phyloP scores from a whole-genome alignment of 2,329 filamentous ascomycete species.

The Taxawa tesnikishii region DNA sequence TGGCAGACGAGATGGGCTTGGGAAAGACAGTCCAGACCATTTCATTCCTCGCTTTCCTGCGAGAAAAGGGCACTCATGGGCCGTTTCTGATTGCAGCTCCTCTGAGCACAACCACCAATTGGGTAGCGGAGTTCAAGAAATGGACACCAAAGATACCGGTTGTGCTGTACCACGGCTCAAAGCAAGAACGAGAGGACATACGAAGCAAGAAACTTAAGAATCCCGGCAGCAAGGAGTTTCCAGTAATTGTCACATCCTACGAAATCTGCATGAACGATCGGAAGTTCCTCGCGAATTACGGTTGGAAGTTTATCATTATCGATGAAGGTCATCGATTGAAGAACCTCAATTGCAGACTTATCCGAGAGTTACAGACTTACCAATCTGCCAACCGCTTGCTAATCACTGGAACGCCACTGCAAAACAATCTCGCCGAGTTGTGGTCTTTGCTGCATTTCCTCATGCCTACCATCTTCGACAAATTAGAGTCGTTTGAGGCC shows the following conservation, averaged over 20 bases:
- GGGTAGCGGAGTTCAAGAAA: constrained; percentile 84
- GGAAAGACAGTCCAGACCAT: constrained; percentile 92
- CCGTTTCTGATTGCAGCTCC: constrained; percentile 88
- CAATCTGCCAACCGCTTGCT: constrained; percentile 80
- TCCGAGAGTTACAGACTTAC: constrained; percentile 78
- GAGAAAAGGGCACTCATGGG: constrained; percentile 77
- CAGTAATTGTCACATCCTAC: constrained; percentile 87
- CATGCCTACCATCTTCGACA: constrained; percentile 82
- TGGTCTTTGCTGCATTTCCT: constrained; percentile 95
- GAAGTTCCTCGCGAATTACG: constrained; percentile 66
- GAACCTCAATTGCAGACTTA: constrained; percentile 86
- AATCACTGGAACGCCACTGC: constrained; percentile 87
- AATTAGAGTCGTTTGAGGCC: constrained; percentile 81
- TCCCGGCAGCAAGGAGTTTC: constrained; percentile 61
- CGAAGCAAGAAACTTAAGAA: constrained; percentile 59
- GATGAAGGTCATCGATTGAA: constrained; percentile 97
- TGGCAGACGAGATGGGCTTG: constrained; percentile 90
- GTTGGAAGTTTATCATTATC: constrained; percentile 97
- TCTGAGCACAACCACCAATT: constrained; percentile 84
- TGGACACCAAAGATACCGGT: constrained; percentile 88
- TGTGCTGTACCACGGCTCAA: constrained; percentile 79
- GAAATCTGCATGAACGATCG: constrained; percentile 92
- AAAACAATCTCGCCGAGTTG: constrained; percentile 89
- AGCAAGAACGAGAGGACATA: constrained; percentile 64
- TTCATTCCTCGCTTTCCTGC: constrained; percentile 70